Percentiles rank a stretch among this genome's conserved stretches.
Conservation (phyloP, 2,329 filamentous ascomycete genomes). For the Penicillium rolfsii region DNA sequence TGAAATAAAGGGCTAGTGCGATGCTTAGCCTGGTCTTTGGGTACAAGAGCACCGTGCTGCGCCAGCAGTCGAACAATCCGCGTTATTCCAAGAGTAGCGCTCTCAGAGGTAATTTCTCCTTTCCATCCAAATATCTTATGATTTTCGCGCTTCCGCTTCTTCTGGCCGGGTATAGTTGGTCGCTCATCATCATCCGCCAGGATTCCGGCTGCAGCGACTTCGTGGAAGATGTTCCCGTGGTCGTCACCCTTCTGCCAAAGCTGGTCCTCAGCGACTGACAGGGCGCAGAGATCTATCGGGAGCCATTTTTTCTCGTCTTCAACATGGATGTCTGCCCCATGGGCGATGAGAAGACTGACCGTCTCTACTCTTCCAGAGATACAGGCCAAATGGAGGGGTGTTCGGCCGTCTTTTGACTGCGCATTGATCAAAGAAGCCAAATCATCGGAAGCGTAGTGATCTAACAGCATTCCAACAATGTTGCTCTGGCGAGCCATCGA, state of each 20-base stretch:
- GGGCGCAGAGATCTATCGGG: slow-evolving; percentile 13
- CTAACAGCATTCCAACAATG: slow-evolving; percentile 23
- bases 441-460: slow-evolving; percentile 14
- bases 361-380: slow-evolving; percentile 27
- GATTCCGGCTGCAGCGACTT: slow-evolving; percentile 5
- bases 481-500: slow-evolving; percentile 25
- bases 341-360: slow-evolving; percentile 19
- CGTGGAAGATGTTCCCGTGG: slow-evolving; percentile 12
- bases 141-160: neutral
- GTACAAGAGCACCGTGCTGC: slow-evolving; percentile 12
- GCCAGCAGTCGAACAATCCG: slow-evolving; percentile 18
- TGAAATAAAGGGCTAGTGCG: slow-evolving; percentile 3
- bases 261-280: slow-evolving; percentile 15
- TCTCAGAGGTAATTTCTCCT: slow-evolving; percentile 21
- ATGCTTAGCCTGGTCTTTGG: neutral
- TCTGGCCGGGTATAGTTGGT: neutral
- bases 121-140: slow-evolving; percentile 14
- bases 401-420: slow-evolving; percentile 16
- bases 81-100: slow-evolving; percentile 14
- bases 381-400: slow-evolving; percentile 29
- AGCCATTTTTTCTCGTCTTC: slow-evolving; percentile 6
- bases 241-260: slow-evolving; percentile 18
- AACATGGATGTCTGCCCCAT: slow-evolving; percentile 21
- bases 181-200: slow-evolving; percentile 1
- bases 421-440: slow-evolving; percentile 16